Evolutionary conservation across 139 green algal genomes (phyloP), one percentile per base, ranked within the genome.

Genomic region (Chlorella sp.): DNA sequence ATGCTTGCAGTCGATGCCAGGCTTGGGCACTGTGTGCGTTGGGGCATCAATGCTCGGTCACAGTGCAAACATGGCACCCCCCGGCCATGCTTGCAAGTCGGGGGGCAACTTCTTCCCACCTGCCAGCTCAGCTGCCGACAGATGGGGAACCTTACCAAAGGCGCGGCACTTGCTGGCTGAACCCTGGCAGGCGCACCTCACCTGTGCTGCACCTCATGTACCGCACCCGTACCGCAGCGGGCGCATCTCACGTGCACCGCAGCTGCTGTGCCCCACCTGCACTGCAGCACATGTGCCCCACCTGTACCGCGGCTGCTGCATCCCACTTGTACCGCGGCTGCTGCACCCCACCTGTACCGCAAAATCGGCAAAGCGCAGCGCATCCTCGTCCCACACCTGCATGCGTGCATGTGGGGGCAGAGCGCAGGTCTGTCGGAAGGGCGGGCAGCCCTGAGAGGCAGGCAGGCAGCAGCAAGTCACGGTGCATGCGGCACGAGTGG

Each of bases 301-400:
- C 68, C 22, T 32, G 24, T 32, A 76, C 48, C 48, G 48, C 48
- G 2, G 3, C 73, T n/a, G n/a, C n/a, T 14, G 24, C 64, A 28
- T 64, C 61, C 21, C 18, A 86, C 60, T 57, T 89, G 89, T 21
- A 73, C 82, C 11, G 83, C 73, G n/a, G n/a, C n/a, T n/a, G n/a
- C n/a, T 14, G 24, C 64, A 28, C 37, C 61, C 21, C 18, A 86
- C 60, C 71, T 89, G 89, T 21, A 73, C 82, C 11, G 83, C 73
- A 86, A 91, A 91, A 28, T 89, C 89, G 9, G 83, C 71, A 75
- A 85, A 83, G 28, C 89, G 82, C 73, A 89, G 73, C 0, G 83
- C 82, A n/a, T 91, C 89, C 3, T 89, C 64, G 30, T 91, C 89
- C 73, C 83, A 88, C 82, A 91, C 48, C 48, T 57, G 48, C 48